Conservation (phyloP, 2,329 filamentous ascomycete species). For the Didymella sp. region DNA sequence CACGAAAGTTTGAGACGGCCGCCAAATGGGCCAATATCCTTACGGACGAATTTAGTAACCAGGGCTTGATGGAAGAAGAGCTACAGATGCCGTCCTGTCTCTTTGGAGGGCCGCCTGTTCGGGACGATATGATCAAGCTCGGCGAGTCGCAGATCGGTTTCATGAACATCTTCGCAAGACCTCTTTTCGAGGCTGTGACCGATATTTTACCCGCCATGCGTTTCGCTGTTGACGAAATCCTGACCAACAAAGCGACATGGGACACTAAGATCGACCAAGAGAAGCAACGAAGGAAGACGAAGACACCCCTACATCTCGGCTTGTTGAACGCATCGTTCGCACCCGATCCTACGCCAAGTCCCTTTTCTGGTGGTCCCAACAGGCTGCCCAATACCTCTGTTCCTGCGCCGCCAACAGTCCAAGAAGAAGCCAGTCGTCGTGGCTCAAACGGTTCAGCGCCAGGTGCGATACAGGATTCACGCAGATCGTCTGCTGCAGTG, state of each 20-base stretch:
- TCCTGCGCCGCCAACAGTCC: constrained; percentile 15
- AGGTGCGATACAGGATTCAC: constrained; percentile 30
- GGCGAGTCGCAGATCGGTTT: constrained; percentile 91
- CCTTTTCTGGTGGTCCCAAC: constrained; percentile 38
- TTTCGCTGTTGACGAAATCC: constrained; percentile 83
- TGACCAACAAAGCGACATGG: constrained; percentile 78
- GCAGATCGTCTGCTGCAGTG: constrained; percentile 39
- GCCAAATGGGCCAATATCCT: constrained; percentile 90
- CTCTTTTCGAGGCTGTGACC: constrained; percentile 86
- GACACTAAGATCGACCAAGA: constrained; percentile 70
- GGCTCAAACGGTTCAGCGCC: constrained; percentile 40
- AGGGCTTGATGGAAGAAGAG: constrained; percentile 89
- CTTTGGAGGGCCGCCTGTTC: constrained; percentile 77
- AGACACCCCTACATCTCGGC: constrained; percentile 36
- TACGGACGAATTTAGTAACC: constrained; percentile 93
- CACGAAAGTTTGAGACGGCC: constrained; percentile 81
- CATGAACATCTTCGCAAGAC: constrained; percentile 94
- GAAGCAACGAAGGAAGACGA: constrained; percentile 57
- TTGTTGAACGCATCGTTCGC: constrained; percentile 31
- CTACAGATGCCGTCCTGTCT: constrained; percentile 87
- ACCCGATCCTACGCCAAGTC: constrained; percentile 44
- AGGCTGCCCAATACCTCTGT: constrained; percentile 17
- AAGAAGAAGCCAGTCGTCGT: constrained; percentile 34
- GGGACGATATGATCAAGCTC: constrained; percentile 82
- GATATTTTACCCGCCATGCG: constrained; percentile 84